These are phyloP conservation scores for Lentinus tigrinus DNA, from an alignment of 768 basidiomycete species.

Conservation along the genomic window DNA sequence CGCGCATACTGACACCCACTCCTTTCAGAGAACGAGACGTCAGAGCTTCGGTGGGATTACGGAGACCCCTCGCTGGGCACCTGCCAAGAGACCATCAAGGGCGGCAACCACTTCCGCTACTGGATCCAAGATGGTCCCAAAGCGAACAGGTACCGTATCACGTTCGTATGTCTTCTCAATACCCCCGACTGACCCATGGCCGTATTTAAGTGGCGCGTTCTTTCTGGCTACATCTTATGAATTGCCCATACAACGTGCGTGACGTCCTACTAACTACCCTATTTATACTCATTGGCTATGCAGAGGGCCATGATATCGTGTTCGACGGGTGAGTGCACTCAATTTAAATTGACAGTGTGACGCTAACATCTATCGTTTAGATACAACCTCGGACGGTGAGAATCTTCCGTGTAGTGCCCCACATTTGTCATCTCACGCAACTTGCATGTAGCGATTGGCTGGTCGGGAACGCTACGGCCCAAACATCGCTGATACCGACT, in stretches of 20 bases:
- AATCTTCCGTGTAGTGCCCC: not conserved
- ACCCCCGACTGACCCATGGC: not conserved
- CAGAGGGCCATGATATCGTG: constrained; percentile 70
- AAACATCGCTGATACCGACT: constrained; percentile 42
- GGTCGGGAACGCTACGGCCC: constrained; percentile 77
- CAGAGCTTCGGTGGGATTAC: constrained; percentile 85
- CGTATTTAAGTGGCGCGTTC: constrained; percentile 57
- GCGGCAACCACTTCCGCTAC: constrained; percentile 87
- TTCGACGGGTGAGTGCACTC: constrained; percentile 53
- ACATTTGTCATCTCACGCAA: not conserved
- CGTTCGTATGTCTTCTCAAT: not conserved
- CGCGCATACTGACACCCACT: not conserved
- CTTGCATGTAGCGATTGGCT: constrained; percentile 62
- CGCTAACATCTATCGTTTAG: constrained; percentile 28
- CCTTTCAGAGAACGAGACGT: constrained; percentile 70
- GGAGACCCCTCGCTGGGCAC: constrained; percentile 78
- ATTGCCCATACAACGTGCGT: constrained; percentile 56
- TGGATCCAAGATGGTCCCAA: constrained; percentile 75
- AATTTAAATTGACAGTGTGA: not conserved
- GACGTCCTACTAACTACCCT: not conserved
- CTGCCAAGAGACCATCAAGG: constrained; percentile 81
- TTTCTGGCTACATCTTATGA: constrained; percentile 81
- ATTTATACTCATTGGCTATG: not conserved
- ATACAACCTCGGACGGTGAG: constrained; percentile 74
- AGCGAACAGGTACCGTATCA: constrained; percentile 51